Evolutionary conservation across 2,329 filamentous ascomycete species (phyloP), one percentile per base, ranked within the genome.

Genomic region (Dryadomyces quercus-mongolicae): DNA sequence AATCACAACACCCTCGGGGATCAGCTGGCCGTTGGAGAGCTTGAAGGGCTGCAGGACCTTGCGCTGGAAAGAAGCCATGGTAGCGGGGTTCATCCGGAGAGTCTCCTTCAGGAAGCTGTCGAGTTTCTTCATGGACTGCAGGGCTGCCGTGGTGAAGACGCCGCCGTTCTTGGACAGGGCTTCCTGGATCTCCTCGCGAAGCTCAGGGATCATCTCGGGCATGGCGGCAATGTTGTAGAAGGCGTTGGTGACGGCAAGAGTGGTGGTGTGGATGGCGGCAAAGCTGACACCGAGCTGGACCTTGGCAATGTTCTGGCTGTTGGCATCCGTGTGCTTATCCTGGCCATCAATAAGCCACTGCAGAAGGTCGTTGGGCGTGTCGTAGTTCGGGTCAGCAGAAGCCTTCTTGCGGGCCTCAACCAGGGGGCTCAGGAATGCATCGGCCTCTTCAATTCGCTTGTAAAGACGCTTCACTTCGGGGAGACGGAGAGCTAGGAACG

Each of bases 261-360:
- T 70, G 0, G 74, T 78, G 0, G 75, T 77, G 56, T 77, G 74
- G 31, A 80, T 78, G 2, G 76, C 71, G 0, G 74, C 74, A 52
- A 77, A 73, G 44, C 67, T 71, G 9, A 78, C 59, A 0, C 65
- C 62, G 3, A 77, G 65, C 60, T 76, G 69, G 12, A 71, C 62
- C 43, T 64, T 65, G 3, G 73, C 69, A 15, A 75, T 61, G 43
- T 69, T 64, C 47, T 66, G 63, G 55, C 68, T 64, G 10, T 61
- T 62, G 56, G 62, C 55, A 6, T 62, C 58, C 4, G 60, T 60
- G 10, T 67, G 68, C 59, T 70, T 68, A 2, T 62, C 58, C 25
- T 70, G 64, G 0, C 63, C 62, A 20, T 73, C 67, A 15, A 74
- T 64, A 4, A 76, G 46, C 74, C 74, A 76, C 59, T 75, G 70